Percentiles rank a stretch among this genome's conserved stretches.
Evolutionary conservation across 208 protist genomes (phyloP).

Genomic region (Histomonas meleagridis): DNA sequence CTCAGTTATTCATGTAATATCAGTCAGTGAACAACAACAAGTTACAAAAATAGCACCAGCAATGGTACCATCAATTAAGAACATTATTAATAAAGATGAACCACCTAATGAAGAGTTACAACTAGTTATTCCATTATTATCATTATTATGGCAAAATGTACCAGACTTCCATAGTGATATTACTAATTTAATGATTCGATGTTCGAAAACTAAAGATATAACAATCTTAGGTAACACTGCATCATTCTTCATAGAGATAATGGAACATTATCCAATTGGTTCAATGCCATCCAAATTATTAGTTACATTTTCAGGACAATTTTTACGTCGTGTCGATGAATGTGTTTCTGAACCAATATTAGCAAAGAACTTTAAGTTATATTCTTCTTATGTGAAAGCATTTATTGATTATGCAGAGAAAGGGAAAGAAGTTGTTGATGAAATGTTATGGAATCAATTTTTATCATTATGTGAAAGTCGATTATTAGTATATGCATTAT

Average conservation of each 20-base stretch:
- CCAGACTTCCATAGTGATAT: neutral
- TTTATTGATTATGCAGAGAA: neutral
- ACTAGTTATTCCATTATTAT: neutral
- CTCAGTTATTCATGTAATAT: neutral
- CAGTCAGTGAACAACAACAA: neutral
- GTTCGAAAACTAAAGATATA: neutral
- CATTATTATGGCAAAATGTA: neutral
- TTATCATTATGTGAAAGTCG: neutral
- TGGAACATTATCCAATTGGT: neutral
- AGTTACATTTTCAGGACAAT: neutral
- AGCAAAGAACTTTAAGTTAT: neutral
- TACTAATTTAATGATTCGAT: neutral
- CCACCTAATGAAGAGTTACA: neutral
- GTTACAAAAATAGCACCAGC: neutral
- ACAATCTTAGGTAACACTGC: neutral
- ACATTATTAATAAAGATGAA: neutral
- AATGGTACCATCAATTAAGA: neutral
- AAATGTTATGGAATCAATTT: neutral
- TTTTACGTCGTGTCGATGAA: neutral
- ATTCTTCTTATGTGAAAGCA: neutral
- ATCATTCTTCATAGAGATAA: slow-evolving; percentile 11
- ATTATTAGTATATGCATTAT: neutral
- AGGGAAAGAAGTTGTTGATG: neutral
- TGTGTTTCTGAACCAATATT: neutral
- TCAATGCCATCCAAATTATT: neutral